Percentiles rank a stretch among this genome's conserved stretches.
These are phyloP conservation scores for Geotrichum klebahnii DNA, from an alignment of 1,139 yeast genomes.

Conservation along the genomic window DNA sequence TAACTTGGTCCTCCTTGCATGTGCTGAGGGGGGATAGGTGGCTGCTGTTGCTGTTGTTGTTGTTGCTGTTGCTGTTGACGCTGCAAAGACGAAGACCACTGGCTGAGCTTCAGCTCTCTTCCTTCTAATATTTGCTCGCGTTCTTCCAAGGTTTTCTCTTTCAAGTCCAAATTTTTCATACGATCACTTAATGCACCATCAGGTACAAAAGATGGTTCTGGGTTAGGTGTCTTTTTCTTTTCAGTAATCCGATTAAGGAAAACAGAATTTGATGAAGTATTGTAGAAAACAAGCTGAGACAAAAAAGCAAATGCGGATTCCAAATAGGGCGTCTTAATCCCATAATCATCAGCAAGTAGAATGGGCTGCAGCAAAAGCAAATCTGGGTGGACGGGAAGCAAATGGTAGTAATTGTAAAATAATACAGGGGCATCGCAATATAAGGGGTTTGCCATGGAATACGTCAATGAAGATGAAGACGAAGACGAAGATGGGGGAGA, in stretches of 20 bases:
- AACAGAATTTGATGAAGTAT: constrained; percentile 12
- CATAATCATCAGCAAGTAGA: constrained; percentile 76
- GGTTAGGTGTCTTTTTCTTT: background rate
- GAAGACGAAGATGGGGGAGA: constrained; percentile 25
- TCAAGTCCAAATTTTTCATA: constrained; percentile 7
- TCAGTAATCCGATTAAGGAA: constrained; percentile 8
- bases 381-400: constrained; percentile 59
- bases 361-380: constrained; percentile 78
- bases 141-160: constrained; percentile 16
- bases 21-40: constrained; percentile 10
- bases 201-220: background rate
- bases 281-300: constrained; percentile 20
- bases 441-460: constrained; percentile 14
- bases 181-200: constrained; percentile 7
- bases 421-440: constrained; percentile 49
- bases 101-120: constrained; percentile 18
- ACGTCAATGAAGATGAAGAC: constrained; percentile 20
- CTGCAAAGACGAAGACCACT: constrained; percentile 11
- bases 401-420: constrained; percentile 59
- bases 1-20: constrained; percentile 1
- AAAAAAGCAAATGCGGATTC: constrained; percentile 69
- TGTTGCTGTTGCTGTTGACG: constrained; percentile 4
- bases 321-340: constrained; percentile 81
- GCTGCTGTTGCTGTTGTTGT: background rate
- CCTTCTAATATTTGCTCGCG: constrained; percentile 7